Evolutionary conservation across 2,329 filamentous ascomycete species (phyloP).

Genomic region (Beauveria rudraprayagi): DNA sequence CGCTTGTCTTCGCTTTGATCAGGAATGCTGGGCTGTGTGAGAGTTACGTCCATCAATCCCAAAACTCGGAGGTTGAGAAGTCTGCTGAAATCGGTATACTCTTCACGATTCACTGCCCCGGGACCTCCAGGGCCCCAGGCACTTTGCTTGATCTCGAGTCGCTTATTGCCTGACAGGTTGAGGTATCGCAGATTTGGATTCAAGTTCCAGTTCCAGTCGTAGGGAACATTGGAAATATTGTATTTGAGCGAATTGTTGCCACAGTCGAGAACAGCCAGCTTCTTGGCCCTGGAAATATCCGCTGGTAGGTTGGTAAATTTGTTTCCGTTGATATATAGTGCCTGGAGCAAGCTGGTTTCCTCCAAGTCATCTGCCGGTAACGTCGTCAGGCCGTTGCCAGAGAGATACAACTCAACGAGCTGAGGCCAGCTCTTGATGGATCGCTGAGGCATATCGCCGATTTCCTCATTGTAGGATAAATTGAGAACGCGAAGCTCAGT

Average conservation of each 20-base stretch:
- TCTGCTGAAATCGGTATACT: conserved; percentile 80
- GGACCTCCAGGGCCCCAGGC: conserved; percentile 37
- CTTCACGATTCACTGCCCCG: conserved; percentile 50
- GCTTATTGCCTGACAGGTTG: conserved; percentile 94
- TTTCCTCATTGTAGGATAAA: conserved; percentile 79
- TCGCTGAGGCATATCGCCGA: conserved; percentile 84
- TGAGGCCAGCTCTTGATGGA: conserved; percentile 86
- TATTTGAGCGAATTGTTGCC: conserved; percentile 95
- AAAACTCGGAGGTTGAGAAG: conserved; percentile 77
- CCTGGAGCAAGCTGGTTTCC: conserved; percentile 76
- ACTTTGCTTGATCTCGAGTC: conserved; percentile 77
- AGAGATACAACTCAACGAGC: conserved; percentile 85
- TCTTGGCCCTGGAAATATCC: conserved; percentile 88
- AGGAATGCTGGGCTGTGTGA: conserved; percentile 86
- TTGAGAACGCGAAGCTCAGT: conserved; percentile 83
- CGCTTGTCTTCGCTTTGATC: conserved; percentile 92
- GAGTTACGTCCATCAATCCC: conserved; percentile 94
- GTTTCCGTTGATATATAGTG: conserved; percentile 93
- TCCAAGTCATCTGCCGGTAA: conserved; percentile 91
- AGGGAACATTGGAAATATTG: conserved; percentile 97
- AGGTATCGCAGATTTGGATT: conserved; percentile 92
- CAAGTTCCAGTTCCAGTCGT: conserved; percentile 99
- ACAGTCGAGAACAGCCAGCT: conserved; percentile 85
- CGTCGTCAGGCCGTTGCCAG: conserved; percentile 87
- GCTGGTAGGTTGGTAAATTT: conserved; percentile 95